Percentiles rank a stretch among this genome's conserved stretches.
Evolutionary conservation across 768 basidiomycete species (phyloP).

Genomic region (Punctularia strigosozonata): DNA sequence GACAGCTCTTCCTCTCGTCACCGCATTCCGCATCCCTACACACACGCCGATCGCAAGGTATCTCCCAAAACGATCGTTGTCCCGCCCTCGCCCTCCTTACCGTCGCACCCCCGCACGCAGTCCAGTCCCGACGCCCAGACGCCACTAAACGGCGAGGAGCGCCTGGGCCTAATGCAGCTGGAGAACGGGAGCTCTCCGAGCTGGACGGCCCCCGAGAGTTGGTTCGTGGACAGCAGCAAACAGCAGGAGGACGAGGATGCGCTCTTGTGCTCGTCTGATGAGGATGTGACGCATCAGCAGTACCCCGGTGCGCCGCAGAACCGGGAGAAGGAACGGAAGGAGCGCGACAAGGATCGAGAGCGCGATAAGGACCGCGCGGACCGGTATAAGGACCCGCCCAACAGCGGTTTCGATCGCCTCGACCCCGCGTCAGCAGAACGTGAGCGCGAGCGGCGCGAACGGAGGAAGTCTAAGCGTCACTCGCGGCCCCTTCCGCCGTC

Average conservation of each 20-base stretch:
- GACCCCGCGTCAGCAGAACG: too few species aligned
- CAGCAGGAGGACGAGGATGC: conserved; percentile 23
- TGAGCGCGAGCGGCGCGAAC: too few species aligned
- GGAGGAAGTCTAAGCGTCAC: too few species aligned
- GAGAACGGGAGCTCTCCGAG: conserved; percentile 17
- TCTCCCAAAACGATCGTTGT: conserved; percentile 36
- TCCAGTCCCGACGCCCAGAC: conserved; percentile 10
- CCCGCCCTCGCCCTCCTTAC: conserved; percentile 6
- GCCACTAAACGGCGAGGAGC: too few species aligned
- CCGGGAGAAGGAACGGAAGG: conserved; percentile 11
- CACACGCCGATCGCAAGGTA: conserved; percentile 27
- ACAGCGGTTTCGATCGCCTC: too few species aligned
- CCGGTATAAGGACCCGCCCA: too few species aligned
- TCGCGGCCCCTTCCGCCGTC: too few species aligned
- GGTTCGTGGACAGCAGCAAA: conserved; percentile 51
- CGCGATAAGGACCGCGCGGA: background rate
- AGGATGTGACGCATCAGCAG: conserved; percentile 15
- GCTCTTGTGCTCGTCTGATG: conserved; percentile 32
- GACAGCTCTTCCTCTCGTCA: too few species aligned
- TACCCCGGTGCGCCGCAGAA: conserved; percentile 5
- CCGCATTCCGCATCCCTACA: too few species aligned
- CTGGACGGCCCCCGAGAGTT: conserved; percentile 71
- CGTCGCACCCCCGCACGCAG: conserved; percentile 2
- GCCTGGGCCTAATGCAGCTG: conserved; percentile 3
- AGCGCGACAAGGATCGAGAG: conserved; percentile 6